These are phyloP conservation scores for Violaceomyces palustris DNA, from an alignment of 1,284 basidiomycete genomes.

Conservation along the genomic window DNA sequence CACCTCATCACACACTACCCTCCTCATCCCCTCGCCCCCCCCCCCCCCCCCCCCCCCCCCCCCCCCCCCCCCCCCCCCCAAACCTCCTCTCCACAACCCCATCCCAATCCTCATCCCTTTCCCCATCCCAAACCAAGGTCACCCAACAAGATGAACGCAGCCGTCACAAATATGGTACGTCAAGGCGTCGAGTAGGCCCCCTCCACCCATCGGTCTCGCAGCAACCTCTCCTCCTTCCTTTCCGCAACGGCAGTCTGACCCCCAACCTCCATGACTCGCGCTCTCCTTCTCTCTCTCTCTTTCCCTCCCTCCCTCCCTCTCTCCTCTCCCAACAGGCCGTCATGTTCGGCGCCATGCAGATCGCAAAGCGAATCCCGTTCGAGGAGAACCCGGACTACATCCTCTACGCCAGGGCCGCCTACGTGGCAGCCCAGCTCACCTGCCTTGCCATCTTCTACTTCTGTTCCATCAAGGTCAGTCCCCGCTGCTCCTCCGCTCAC, in stretches of 20 bases:
- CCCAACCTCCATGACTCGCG: not conserved
- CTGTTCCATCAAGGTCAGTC: constrained; percentile 54
- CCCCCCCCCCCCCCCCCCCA: too few species aligned
- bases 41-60: too few species aligned
- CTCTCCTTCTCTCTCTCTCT: not conserved
- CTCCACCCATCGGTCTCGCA: too few species aligned
- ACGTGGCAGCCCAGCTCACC: constrained; percentile 69
- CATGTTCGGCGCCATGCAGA: constrained; percentile 55
- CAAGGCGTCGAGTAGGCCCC: too few species aligned
- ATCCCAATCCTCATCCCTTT: too few species aligned
- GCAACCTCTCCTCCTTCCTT: constrained; percentile 1
- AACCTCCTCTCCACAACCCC: too few species aligned
- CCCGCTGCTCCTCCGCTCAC: not conserved
- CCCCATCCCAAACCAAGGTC: too few species aligned
- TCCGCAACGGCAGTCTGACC: not conserved
- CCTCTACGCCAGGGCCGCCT: constrained; percentile 75
- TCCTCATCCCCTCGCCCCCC: too few species aligned
- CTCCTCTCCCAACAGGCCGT: constrained; percentile 11
- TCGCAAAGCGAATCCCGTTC: constrained; percentile 85
- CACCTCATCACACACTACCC: too few species aligned
- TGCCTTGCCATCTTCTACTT: constrained; percentile 73
- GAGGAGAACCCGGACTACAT: constrained; percentile 75
- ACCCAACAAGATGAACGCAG: constrained; percentile 31
- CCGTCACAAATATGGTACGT: constrained; percentile 37
- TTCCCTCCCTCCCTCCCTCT: not conserved